Evolutionary conservation across 345 rosid genomes (phyloP).

Genomic region (Moricandia moricandioides): DNA sequence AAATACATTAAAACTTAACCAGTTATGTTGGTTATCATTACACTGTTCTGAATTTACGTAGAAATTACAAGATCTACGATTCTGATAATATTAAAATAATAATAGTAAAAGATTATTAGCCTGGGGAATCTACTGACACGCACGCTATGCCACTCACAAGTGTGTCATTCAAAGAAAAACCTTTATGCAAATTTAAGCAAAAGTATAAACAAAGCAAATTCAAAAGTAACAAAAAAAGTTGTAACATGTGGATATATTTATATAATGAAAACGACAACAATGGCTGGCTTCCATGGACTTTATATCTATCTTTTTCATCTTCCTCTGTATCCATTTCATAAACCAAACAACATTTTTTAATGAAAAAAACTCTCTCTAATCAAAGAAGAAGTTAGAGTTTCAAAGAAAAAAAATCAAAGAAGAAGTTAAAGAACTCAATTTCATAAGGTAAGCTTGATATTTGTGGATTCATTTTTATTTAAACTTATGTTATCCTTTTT

Average conservation of each 20-base stretch:
- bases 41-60: neutral
- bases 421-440: constrained; percentile 16
- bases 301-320: constrained; percentile 16
- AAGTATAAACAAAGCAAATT: neutral
- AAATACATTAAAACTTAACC: neutral
- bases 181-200: constrained; percentile 30
- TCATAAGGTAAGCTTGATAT: constrained; percentile 20
- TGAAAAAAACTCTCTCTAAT: neutral
- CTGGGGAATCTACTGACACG: constrained; percentile 28
- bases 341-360: neutral
- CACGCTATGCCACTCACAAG: constrained; percentile 20
- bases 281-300: constrained; percentile 30
- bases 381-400: neutral
- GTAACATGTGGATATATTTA: constrained; percentile 25
- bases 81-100: neutral
- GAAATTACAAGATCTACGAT: neutral
- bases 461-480: neutral
- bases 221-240: neutral
- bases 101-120: neutral
- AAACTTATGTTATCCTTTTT: neutral
- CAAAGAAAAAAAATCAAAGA: neutral
- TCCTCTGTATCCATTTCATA: constrained; percentile 21
- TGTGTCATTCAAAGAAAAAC: neutral
- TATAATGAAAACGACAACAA: constrained; percentile 24
- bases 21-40: neutral